Evolutionary conservation across 176 grass and related monocot species (phyloP), one percentile per base, ranked within the genome.

Genomic region (Oropetium thomaeum): DNA sequence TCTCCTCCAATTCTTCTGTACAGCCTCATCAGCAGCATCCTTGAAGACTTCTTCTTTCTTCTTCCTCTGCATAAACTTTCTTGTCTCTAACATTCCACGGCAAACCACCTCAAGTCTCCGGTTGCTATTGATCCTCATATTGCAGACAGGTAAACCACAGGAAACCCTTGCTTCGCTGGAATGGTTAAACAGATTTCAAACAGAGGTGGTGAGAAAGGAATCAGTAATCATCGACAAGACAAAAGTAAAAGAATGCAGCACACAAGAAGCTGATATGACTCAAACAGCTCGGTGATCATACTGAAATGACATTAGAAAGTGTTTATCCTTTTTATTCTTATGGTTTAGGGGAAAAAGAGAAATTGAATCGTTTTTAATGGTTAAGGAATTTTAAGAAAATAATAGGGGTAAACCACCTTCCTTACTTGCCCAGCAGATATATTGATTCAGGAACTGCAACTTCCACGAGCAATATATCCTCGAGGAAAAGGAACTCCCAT

Each of bases 61-160:
- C 73, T 75, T 90, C 85, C 70, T 98, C 47, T 77, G 86, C 91
- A 98, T 91, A 68, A 94, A 92, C 58, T 94, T 98, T 57, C 95
- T 86, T 29, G 91, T 87, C 33, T 82, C 81, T 68, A 98, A 61
- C 91, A 98, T 94, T 44, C 87, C 88, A 63, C 62, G 61, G 53
- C 89, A 94, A 58, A 94, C 51, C 62, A 98, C 82, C 55, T 89
- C 75, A 32, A 88, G 51, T 25, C 79, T 79, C 47, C 20, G 41
- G 22, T 13, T 69, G 32, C 74, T 69, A 53, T 75, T 89, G 61
- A 82, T 42, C 57, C 80, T 90, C 40, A 82, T 79, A 67, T 87
- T 77, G 17, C 26, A 86, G n/a, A 82, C 45, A 25, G 63, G 28
- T 74, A 62, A 69, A 80, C 75, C 70, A 4, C 60, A 78, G 5